Evolutionary conservation across 2,329 filamentous ascomycete species (phyloP).

Genomic region (Ophiostoma novo-ulmi): DNA sequence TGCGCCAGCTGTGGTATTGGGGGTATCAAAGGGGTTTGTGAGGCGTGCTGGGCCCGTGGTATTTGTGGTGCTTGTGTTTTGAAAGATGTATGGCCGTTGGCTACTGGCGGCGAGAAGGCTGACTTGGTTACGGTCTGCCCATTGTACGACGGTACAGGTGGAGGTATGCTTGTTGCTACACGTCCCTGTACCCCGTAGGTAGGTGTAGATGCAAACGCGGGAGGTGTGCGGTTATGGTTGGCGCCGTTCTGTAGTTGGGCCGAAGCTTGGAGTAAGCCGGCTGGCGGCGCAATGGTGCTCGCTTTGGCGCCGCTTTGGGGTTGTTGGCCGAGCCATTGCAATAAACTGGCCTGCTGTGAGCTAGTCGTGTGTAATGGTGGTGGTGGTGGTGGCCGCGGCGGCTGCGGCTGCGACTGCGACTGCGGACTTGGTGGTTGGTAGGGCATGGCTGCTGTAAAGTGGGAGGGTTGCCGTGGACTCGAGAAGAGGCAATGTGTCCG

Average conservation of each 20-base stretch:
- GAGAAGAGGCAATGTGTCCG: not conserved
- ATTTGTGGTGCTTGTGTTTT: not conserved
- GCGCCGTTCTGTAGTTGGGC: not conserved
- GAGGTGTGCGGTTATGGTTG: not conserved
- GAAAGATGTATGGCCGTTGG: not conserved
- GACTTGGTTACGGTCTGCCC: not conserved
- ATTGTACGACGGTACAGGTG: not conserved
- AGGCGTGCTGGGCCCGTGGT: not conserved
- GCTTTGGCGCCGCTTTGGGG: not conserved
- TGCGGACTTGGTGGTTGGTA: not conserved
- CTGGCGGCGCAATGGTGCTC: not conserved
- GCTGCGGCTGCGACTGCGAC: not conserved
- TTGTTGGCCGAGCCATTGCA: not conserved
- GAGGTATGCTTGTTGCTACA: not conserved
- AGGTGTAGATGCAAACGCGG: not conserved
- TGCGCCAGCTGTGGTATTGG: not conserved
- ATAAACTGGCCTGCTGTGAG: not conserved
- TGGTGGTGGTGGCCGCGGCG: not conserved
- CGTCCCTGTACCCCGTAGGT: not conserved
- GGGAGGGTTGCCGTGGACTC: not conserved
- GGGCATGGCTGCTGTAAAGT: not conserved
- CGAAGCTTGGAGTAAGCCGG: not conserved
- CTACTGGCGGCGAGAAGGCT: not conserved
- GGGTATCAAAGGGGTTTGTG: not conserved
- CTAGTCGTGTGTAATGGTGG: not conserved